Evolutionary conservation across 495 filamentous ascomycete species (phyloP).

Genomic region (Podospora comata): DNA sequence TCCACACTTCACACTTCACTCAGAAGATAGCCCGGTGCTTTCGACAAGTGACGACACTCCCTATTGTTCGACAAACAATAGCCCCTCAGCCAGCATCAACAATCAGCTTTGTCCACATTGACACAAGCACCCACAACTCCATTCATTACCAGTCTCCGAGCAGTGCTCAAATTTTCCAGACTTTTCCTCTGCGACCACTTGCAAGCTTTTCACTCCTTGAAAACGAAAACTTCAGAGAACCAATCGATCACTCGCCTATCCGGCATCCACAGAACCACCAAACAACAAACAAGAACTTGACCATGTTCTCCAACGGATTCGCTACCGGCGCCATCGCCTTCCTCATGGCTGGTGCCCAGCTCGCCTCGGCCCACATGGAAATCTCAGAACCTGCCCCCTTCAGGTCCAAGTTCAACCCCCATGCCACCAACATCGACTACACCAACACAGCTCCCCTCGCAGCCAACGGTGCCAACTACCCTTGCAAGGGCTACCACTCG

Average conservation of each 20-base stretch:
- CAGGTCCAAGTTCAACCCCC: constrained; percentile 50
- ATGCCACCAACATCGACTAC: constrained; percentile 49
- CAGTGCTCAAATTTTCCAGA: constrained; percentile 21
- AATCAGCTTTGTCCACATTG: constrained; percentile 1
- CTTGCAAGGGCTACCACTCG: constrained; percentile 67
- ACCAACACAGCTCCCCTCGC: constrained; percentile 58
- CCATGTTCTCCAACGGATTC: constrained; percentile 38
- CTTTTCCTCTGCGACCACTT: background rate
- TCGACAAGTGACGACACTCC: constrained; percentile 17
- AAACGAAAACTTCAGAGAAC: background rate
- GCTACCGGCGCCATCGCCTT: constrained; percentile 27
- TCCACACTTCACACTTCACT: constrained; percentile 9
- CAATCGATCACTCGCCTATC: constrained; percentile 17
- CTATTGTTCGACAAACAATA: constrained; percentile 19
- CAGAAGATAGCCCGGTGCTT: constrained; percentile 22
- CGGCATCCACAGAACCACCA: constrained; percentile 14
- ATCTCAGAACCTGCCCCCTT: constrained; percentile 57
- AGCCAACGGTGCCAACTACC: constrained; percentile 49
- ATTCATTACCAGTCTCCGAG: constrained; percentile 20
- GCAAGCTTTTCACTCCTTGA: constrained; percentile 7
- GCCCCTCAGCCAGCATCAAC: constrained; percentile 8
- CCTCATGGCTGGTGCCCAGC: constrained; percentile 34
- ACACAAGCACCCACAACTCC: background rate
- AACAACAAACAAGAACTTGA: constrained; percentile 16
- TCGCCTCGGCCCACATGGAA: constrained; percentile 57